Conservation (phyloP, 768 basidiomycete genomes). For the Mycena pura region DNA sequence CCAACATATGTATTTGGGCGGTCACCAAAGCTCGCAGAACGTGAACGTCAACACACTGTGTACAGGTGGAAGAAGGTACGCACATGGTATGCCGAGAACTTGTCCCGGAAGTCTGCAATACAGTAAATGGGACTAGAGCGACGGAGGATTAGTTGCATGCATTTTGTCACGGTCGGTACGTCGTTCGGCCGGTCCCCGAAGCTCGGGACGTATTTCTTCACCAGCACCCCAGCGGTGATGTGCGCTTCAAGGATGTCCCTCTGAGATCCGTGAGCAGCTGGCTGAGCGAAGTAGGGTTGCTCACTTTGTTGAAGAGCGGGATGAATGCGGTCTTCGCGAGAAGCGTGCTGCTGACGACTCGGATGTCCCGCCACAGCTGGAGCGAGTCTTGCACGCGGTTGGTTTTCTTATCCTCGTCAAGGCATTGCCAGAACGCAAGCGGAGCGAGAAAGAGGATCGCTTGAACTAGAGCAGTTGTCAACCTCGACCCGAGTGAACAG, state of each 20-base stretch:
- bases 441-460: conserved; percentile 84
- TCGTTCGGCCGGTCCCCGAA: too few relatives aligned
- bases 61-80: too few relatives aligned
- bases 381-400: conserved; percentile 79
- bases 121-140: too few relatives aligned
- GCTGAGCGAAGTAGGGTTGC: conserved; percentile 5
- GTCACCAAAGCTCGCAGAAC: too few relatives aligned
- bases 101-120: too few relatives aligned
- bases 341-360: conserved; percentile 68
- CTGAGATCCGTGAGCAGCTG: too few relatives aligned
- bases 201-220: conserved; percentile 66
- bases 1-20: conserved; percentile 62
- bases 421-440: conserved; percentile 71
- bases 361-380: conserved; percentile 71
- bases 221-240: conserved; percentile 59
- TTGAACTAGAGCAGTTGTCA: conserved; percentile 54
- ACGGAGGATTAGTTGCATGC: too few relatives aligned
- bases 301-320: conserved; percentile 77
- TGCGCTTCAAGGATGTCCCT: conserved; percentile 64
- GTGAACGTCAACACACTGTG: too few relatives aligned
- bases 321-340: conserved; percentile 66
- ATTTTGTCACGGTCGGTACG: too few relatives aligned
- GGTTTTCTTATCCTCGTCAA: conserved; percentile 70
- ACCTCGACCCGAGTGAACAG: background rate
- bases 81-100: too few relatives aligned